These are phyloP conservation scores for Royoungia palumana DNA, from an alignment of 768 basidiomycete genomes.

Conservation along the genomic window DNA sequence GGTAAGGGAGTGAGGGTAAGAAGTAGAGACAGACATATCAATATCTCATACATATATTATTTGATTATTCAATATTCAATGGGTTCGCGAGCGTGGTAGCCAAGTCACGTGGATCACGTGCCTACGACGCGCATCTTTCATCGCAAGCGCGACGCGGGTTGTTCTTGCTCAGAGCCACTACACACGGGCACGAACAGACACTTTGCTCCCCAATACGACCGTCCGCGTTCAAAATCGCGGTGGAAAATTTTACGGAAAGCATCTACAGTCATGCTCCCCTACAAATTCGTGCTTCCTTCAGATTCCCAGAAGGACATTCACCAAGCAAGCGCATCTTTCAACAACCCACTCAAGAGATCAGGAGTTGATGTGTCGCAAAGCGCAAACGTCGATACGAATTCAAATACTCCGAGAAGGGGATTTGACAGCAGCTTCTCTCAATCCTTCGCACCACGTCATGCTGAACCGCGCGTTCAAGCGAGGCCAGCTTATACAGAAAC, in stretches of 20 bases:
- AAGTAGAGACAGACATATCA: background rate
- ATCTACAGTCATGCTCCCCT: conserved; percentile 11
- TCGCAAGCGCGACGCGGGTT: background rate
- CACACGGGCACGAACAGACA: background rate
- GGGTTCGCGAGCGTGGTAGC: no score
- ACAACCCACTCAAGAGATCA: conserved; percentile 7
- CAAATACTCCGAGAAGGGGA: background rate
- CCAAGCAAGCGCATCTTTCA: conserved; percentile 3
- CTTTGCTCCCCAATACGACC: background rate
- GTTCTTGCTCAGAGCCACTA: background rate
- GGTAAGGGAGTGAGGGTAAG: no score
- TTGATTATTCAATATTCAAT: background rate
- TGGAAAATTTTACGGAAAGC: no score
- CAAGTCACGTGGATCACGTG: conserved; percentile 19
- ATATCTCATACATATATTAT: background rate
- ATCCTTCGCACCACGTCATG: conserved; percentile 9
- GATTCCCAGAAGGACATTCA: conserved; percentile 7
- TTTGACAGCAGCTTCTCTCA: conserved; percentile 10
- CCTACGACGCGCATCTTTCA: conserved; percentile 2
- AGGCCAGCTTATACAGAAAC: conserved; percentile 6
- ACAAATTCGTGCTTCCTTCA: conserved; percentile 13
- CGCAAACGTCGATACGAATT: conserved; percentile 5
- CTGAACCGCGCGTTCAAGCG: conserved; percentile 11
- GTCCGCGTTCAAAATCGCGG: background rate
- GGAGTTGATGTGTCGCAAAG: conserved; percentile 6